Evolutionary conservation across 2,329 filamentous ascomycete species (phyloP), one percentile per base, ranked within the genome.

Genomic region (Claviceps pazoutovae): DNA sequence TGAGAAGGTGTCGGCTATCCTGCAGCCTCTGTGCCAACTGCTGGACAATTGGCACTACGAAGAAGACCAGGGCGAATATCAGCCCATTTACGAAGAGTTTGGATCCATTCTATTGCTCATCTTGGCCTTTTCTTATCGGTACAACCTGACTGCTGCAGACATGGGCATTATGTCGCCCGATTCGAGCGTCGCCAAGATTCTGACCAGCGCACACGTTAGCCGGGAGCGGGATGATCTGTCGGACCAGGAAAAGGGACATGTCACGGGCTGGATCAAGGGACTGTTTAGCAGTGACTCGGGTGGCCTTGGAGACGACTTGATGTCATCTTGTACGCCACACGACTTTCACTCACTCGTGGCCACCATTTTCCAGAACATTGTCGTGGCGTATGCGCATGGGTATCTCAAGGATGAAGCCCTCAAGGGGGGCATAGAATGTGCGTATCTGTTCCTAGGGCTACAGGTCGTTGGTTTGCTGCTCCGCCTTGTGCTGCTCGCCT

Each of bases 61-160:
- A 41, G 86, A 89, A 55, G 86, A 91, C 58, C 86, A 90, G 66
- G 82, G 80, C 50, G 88, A 93, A 62, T 88, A 88, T 59, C 87
- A 91, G 62, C 86, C 86, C 0, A 81, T 89, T 0, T 93, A 93
- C 59, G 88, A 93, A 60, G 88, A 94, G 59, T 93, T 91, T 57
- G 86, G 86, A 0, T 81, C 84, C 0, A 82, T 90, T 16, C 68
- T 93, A 7, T 74, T 93, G 1, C 71, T 93, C 2, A 74, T 89
- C 0, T 67, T 90, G 49, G 84, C 84, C 0, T 83, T 89, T 56
- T 76, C 84, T n/a, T 79, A 88, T 61, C 82, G 88, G 14, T 91
- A 90, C 60, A 77, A 80, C 49, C 71, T 93, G 9, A 76, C 74
- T 0, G 69, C 74, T 5, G 67, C 76, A 4, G 84, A 90, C 38